Evolutionary conservation across 148 eudicot genomes (phyloP), one percentile per base, ranked within the genome.

Genomic region (Camellia sinensis): DNA sequence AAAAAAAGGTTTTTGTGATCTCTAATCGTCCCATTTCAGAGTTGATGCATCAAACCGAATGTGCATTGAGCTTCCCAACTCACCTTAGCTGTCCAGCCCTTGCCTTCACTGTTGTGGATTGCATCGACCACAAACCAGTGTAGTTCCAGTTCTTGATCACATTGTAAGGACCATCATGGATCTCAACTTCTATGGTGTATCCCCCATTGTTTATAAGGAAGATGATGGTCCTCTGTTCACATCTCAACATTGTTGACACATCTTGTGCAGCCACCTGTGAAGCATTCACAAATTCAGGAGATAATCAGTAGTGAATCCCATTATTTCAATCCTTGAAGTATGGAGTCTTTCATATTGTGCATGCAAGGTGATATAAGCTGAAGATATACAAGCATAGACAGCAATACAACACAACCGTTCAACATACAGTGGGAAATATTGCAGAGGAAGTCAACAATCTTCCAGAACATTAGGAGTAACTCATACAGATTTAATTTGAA

Each of bases 181-280:
- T 71, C 46, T 60, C 76, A 21, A 69, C 75, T 61, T 79, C 81
- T 44, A 54, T 70, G 21, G 77, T 62, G 52, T 80, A 80, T 17
- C 82, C 82, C 3, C 82, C 82, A 73, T 80, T 80, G 29, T 80
- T 80, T 10, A 80, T 80, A 5, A 80, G 71, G 78, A 80, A 80
- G 62, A 80, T 80, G 50, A 80, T 80, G 53, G 52, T 73, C 14
- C 17, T 80, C 54, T 80, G 82, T 37, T 65, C 82, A 37, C 82
- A 80, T 29, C 72, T 22, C 64, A 80, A 63, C 82, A 80, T 80
- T 50, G 82, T 80, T 6, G 82, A 80, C 41, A 80, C 59, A 73
- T 80, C 82, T 80, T 80, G 82, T 64, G 78, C 82, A 18, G 82
- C 64, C 77, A 80, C 73, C 82, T 80, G 54, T 13, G 40, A 65